Percentiles rank a stretch among this genome's conserved stretches.
These are phyloP conservation scores for Fraxinus ornus DNA, from an alignment of 305 asterid genomes.

Conservation along the genomic window DNA sequence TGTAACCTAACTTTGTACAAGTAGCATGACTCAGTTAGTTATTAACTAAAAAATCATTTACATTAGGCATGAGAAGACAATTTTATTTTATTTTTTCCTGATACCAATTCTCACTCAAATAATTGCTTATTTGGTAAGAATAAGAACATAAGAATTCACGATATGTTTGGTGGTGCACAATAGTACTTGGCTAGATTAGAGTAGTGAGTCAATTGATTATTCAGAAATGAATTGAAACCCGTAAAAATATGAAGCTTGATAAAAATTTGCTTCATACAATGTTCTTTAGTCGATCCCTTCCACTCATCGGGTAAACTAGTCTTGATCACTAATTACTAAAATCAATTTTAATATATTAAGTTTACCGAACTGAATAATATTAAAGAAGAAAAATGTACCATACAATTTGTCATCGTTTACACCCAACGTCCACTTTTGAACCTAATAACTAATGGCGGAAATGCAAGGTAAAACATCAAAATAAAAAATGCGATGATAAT, in stretches of 20 bases:
- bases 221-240: not conserved
- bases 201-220: not conserved
- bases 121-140: not conserved
- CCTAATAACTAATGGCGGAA: not conserved
- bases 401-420: not conserved
- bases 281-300: not conserved
- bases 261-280: not conserved
- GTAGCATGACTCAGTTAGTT: too few relatives aligned
- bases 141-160: not conserved
- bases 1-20: too few relatives aligned
- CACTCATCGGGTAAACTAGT: not conserved
- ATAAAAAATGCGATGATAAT: constrained; percentile 19
- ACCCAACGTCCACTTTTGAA: not conserved
- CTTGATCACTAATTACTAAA: not conserved
- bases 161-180: not conserved
- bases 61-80: not conserved
- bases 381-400: not conserved
- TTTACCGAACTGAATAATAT: not conserved
- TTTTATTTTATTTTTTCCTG: too few relatives aligned
- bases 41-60: not conserved
- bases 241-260: not conserved
- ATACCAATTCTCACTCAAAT: not conserved
- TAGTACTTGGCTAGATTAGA: not conserved
- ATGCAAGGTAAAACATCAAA: constrained; percentile 32
- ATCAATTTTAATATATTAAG: not conserved